A percentile compares a stretch with the other conserved stretches of the same genome.
These are phyloP conservation scores for Cystobasidiaceae sp. DNA, from an alignment of 1,284 basidiomycete genomes.

Conservation along the genomic window DNA sequence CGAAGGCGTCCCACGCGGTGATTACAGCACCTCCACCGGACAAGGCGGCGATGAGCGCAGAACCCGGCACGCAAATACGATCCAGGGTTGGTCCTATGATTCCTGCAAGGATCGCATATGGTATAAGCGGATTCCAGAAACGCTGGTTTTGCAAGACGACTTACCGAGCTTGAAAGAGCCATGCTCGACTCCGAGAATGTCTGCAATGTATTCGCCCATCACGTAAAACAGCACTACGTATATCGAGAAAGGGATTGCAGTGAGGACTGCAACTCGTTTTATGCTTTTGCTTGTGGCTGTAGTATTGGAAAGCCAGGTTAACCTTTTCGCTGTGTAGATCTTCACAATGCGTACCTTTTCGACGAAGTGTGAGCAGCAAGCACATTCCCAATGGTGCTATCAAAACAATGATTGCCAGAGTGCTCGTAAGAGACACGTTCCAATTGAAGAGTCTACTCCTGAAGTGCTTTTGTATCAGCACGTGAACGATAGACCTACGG, in stretches of 20 bases:
- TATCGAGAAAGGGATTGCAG: conserved; percentile 40
- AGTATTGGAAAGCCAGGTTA: neutral
- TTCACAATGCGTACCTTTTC: neutral
- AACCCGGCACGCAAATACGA: conserved; percentile 49
- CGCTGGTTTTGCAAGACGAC: neutral
- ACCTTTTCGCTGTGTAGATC: neutral
- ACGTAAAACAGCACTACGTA: conserved; percentile 42
- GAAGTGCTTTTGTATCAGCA: neutral
- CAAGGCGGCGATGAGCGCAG: conserved; percentile 47
- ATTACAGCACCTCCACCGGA: conserved; percentile 49
- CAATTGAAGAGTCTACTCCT: conserved; percentile 43
- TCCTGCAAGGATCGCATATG: conserved; percentile 28
- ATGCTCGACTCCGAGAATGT: conserved; percentile 37
- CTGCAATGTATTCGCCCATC: conserved; percentile 39
- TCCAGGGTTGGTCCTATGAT: conserved; percentile 42
- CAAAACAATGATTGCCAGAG: conserved; percentile 43
- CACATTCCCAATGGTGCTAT: conserved; percentile 40
- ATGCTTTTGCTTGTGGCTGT: conserved; percentile 27
- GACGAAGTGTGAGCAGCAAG: conserved; percentile 35
- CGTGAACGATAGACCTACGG: neutral
- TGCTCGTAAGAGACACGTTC: conserved; percentile 40
- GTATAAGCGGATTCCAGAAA: too few relatives aligned
- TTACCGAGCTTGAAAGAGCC: conserved; percentile 40
- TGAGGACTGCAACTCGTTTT: conserved; percentile 37
- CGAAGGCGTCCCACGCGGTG: conserved; percentile 49